A percentile compares a stretch with the other conserved stretches of the same genome.
phyloP scores from a whole-genome alignment of 768 basidiomycete genomes.

The Naganishia friedmannii region DNA sequence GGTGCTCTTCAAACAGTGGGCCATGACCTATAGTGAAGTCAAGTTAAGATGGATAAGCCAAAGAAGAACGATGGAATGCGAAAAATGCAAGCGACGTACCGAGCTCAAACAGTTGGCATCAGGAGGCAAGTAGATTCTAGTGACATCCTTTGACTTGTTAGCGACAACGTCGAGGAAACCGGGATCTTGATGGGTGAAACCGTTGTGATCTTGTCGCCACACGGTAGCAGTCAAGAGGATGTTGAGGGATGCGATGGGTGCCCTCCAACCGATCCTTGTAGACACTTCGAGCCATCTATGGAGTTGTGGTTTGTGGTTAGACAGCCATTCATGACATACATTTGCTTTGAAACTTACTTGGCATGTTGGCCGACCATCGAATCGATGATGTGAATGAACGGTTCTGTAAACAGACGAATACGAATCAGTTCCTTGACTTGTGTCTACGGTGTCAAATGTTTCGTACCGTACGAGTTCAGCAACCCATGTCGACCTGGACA shows the following conservation, averaged over 20 bases:
- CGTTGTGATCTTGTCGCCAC: constrained; percentile 34
- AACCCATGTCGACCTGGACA: constrained; percentile 27
- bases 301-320: background rate
- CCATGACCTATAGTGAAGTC: constrained; percentile 56
- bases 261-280: constrained; percentile 29
- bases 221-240: constrained; percentile 34
- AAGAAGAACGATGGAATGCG: no score
- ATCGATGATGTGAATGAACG: constrained; percentile 35
- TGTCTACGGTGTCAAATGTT: no score
- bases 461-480: constrained; percentile 30
- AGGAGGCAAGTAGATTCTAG: constrained; percentile 61
- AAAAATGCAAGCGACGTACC: background rate
- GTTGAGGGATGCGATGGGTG: constrained; percentile 26
- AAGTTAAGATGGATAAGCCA: background rate
- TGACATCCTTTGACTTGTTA: constrained; percentile 33
- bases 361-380: constrained; percentile 33
- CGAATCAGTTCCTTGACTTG: background rate
- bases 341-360: constrained; percentile 15
- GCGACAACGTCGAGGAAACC: constrained; percentile 33
- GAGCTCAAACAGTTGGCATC: constrained; percentile 81
- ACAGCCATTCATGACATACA: background rate
- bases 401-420: background rate
- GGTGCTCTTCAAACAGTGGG: constrained; percentile 74
- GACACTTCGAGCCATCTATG: constrained; percentile 32
- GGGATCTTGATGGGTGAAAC: constrained; percentile 34